A percentile compares a stretch with the other conserved stretches of the same genome.
Conservation (phyloP, 108 stramenopile genomes). For the Bacterosira constricta region DNA sequence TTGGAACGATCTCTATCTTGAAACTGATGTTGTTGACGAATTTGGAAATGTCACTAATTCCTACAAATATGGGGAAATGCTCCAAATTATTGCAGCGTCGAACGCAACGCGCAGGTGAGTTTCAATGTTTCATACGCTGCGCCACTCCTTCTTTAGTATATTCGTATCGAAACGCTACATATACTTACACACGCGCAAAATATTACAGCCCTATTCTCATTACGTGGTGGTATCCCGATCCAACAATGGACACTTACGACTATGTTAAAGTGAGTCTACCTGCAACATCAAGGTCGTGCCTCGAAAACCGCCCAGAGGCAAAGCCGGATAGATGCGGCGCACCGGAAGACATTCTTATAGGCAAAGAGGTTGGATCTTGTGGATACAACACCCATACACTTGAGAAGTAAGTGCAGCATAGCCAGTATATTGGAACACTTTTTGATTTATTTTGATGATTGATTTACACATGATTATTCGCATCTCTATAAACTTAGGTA, state of each 20-base stretch:
- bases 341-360: background rate
- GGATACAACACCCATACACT: background rate
- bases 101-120: background rate
- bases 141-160: background rate
- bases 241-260: background rate
- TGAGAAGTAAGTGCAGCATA: no score
- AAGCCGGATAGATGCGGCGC: conserved; percentile 8
- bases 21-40: background rate
- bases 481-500: no score
- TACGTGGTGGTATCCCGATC: no score
- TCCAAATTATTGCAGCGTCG: conserved; percentile 6
- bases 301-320: background rate
- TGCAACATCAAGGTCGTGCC: background rate
- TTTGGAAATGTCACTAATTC: no score
- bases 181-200: no score
- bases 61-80: conserved; percentile 6
- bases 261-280: background rate
- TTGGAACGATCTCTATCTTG: conserved; percentile 1
- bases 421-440: no score
- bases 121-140: no score
- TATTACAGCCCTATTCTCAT: no score
- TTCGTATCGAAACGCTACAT: background rate
- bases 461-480: no score
- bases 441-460: no score
- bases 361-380: conserved; percentile 9